Evolutionary conservation across 495 filamentous ascomycete genomes (phyloP).

Genomic region (Terfezia boudieri): DNA sequence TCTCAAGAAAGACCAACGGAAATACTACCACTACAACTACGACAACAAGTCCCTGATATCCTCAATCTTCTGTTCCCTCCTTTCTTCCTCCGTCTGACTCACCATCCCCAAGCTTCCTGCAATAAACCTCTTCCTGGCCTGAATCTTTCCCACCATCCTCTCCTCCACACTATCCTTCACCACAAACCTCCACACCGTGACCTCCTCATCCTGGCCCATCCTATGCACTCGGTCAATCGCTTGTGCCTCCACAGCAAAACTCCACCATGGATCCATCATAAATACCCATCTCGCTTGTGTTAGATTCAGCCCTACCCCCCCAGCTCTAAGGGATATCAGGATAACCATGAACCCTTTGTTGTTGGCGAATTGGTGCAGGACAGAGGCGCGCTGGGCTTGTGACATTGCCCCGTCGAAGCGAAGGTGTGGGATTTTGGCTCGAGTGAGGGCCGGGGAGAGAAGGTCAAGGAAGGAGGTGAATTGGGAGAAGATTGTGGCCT

Average conservation of each 20-base stretch:
- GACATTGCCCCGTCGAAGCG: slow-evolving; percentile 80
- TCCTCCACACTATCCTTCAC: slow-evolving; percentile 81
- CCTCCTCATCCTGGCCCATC: slow-evolving; percentile 81
- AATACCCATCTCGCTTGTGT: slow-evolving; percentile 72
- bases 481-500: slow-evolving; percentile 85
- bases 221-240: slow-evolving; percentile 97
- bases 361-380: slow-evolving; percentile 47
- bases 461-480: slow-evolving; percentile 93
- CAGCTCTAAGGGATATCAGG: slow-evolving; percentile 66
- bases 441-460: slow-evolving; percentile 52
- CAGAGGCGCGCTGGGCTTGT: slow-evolving; percentile 58
- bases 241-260: slow-evolving; percentile 86
- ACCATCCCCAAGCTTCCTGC: slow-evolving; percentile 85
- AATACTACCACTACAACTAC: background rate
- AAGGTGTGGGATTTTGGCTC: slow-evolving; percentile 50
- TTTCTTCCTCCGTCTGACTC: slow-evolving; percentile 55
- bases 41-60: slow-evolving; percentile 74
- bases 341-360: slow-evolving; percentile 35
- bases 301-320: slow-evolving; percentile 83
- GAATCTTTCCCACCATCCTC: slow-evolving; percentile 65
- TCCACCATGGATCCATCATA: slow-evolving; percentile 99
- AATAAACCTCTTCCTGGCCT: slow-evolving; percentile 90
- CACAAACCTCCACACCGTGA: slow-evolving; percentile 67
- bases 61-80: slow-evolving; percentile 69
- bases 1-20: background rate